Conservation (phyloP, 1,139 yeast genomes). For the Kodamaea ohmeri region DNA sequence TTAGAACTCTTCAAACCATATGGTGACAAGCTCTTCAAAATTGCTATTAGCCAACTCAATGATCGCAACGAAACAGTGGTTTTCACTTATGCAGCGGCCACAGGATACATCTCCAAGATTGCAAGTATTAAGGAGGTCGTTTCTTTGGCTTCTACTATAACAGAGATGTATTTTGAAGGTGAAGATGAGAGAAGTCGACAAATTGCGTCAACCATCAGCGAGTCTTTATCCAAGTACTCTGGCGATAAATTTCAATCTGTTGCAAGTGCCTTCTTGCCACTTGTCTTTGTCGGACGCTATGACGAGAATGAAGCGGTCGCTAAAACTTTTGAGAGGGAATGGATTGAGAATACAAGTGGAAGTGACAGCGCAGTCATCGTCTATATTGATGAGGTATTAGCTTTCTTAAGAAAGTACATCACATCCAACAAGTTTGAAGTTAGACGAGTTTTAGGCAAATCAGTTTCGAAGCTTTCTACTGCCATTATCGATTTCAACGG, state of each 20-base stretch:
- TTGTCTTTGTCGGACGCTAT: constrained; percentile 75
- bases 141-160: constrained; percentile 52
- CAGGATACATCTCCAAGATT: constrained; percentile 74
- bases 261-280: constrained; percentile 67
- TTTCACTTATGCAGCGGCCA: constrained; percentile 73
- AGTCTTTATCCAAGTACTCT: constrained; percentile 67
- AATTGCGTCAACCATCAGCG: constrained; percentile 62
- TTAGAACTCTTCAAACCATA: constrained; percentile 53
- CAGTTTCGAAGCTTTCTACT: constrained; percentile 63
- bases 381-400: constrained; percentile 69
- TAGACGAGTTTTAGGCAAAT: constrained; percentile 68
- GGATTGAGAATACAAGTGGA: constrained; percentile 80
- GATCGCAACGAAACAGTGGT: constrained; percentile 75
- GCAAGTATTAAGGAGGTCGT: constrained; percentile 54
- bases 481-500: constrained; percentile 34
- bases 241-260: constrained; percentile 65
- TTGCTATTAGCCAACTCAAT: constrained; percentile 56
- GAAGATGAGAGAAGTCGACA: constrained; percentile 48
- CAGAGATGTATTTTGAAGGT: constrained; percentile 59
- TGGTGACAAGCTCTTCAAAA: constrained; percentile 60
- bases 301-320: constrained; percentile 53
- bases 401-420: constrained; percentile 48
- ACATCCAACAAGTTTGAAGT: constrained; percentile 60
- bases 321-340: constrained; percentile 56
- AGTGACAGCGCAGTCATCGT: constrained; percentile 68